Base-by-base conservation (phyloP, 108 stramenopile species). In the Nannochloropsis gaditana region DNA sequence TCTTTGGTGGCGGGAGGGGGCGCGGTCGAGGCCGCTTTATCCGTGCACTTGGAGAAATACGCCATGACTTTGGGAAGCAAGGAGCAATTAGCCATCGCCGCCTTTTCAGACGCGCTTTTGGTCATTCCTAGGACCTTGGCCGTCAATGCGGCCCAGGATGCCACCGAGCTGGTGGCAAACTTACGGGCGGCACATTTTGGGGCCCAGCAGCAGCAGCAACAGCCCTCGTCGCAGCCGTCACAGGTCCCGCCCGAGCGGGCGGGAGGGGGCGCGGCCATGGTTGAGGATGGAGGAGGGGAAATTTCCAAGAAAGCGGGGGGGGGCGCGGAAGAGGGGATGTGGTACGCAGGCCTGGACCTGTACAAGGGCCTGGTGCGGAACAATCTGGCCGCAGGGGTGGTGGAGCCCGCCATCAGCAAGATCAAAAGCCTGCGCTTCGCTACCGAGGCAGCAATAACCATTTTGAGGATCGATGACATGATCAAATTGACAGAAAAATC, bases 401-500 rank as follows among this genome's bases (percentile, higher is more conserved):
- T 99, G 43, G 99, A 99, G 92, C 99, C 99, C 2, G 98, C 99
- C 86, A 99, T 99, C 83, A 95, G 95, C 83, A 99, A 99, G 92
- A 98, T 99, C 92, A 99, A 99, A 90, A 92, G 92, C 88, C 91
- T 99, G 47, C 90, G 99, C 43, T 99, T 99, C 92, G 99, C 99
- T 21, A 97, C 96, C 0, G 99, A 99, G 89, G 98, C 99, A 41
- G 98, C 98, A 44, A 97, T 99, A 90, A 98, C 98, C 43, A 98
- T 99, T 90, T 89, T 99, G 79, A 94, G 99, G 82, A 99, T 99
- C 88, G 89, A 90, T 43, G 90, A 90, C 85, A 85, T 90, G 88
- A 89, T 90, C 86, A 90, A 90, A 85, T 84, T 90, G 43, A 87
- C 89, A 44, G 85, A 87, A 90, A 43, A 85, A 89, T 59, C 84